Percentiles rank a stretch among this genome's conserved stretches.
Evolutionary conservation across 495 filamentous ascomycete genomes (phyloP).

Genomic region (Aspergillus olivimuriae): DNA sequence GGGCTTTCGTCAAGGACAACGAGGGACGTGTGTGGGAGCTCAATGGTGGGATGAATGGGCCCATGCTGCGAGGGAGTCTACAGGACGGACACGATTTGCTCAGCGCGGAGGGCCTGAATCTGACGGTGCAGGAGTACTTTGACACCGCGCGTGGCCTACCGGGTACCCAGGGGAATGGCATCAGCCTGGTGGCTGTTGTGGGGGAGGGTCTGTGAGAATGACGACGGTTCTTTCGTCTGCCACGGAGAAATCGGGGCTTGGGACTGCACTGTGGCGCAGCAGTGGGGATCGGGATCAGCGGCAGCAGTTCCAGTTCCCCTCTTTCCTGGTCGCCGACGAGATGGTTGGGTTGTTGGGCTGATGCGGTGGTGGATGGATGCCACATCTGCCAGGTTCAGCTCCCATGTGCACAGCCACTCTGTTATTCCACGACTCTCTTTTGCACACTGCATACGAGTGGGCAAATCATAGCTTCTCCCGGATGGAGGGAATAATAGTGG

Average conservation of each 20-base stretch:
- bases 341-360: no score
- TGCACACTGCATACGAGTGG: no score
- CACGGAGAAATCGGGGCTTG: slow-evolving; percentile 15
- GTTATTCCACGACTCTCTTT: no score
- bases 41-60: slow-evolving; percentile 69
- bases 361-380: no score
- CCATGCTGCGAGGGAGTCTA: slow-evolving; percentile 61
- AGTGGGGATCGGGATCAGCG: neutral
- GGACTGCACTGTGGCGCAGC: neutral
- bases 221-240: no score
- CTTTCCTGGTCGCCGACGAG: no score
- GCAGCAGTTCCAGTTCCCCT: no score
- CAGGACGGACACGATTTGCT: slow-evolving; percentile 62
- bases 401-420: neutral
- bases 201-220: no score
- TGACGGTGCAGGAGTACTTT: slow-evolving; percentile 59
- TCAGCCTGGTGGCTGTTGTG: slow-evolving; percentile 50
- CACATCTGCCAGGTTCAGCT: no score
- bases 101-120: slow-evolving; percentile 54
- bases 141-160: slow-evolving; percentile 43
- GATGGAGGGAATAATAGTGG: neutral
- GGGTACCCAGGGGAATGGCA: slow-evolving; percentile 29
- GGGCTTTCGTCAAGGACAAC: slow-evolving; percentile 70
- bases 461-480: no score
- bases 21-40: slow-evolving; percentile 70